Percentiles rank a stretch among this genome's conserved stretches.
These are phyloP conservation scores for Ploettnerulaceae sp. DNA, from an alignment of 2,329 filamentous ascomycete genomes.

Conservation along the genomic window DNA sequence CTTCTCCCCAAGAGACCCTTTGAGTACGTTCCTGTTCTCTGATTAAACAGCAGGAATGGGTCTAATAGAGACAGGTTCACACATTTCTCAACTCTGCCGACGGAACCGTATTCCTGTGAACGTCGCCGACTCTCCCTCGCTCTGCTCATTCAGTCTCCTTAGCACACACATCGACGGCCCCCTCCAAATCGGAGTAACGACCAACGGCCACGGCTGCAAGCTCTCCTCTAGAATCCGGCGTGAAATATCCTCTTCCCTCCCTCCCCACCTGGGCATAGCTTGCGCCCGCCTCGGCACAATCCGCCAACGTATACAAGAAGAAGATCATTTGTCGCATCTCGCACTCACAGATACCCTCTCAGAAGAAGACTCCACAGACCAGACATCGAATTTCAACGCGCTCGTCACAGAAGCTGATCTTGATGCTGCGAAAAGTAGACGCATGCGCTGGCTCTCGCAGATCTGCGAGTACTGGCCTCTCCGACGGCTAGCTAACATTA, in stretches of 20 bases:
- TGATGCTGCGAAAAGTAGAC: constrained; percentile 68
- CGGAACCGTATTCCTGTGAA: constrained; percentile 86
- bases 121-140: constrained; percentile 77
- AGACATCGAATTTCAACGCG: constrained; percentile 78
- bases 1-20: constrained; percentile 43
- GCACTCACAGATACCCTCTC: constrained; percentile 33
- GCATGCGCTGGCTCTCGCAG: constrained; percentile 90
- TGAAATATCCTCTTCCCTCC: constrained; percentile 79
- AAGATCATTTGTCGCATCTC: constrained; percentile 50
- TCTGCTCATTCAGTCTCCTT: constrained; percentile 86
- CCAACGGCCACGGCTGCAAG: constrained; percentile 91
- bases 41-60: not conserved
- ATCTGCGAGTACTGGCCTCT: constrained; percentile 99
- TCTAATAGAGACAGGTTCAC: constrained; percentile 43
- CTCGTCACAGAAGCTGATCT: constrained; percentile 70
- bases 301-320: constrained; percentile 65
- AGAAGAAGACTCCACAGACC: constrained; percentile 61
- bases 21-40: constrained; percentile 33
- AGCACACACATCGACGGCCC: constrained; percentile 88
- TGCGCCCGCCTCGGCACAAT: constrained; percentile 73
- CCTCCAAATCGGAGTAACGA: constrained; percentile 91
- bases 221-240: constrained; percentile 82
- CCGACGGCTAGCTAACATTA: constrained; percentile 71
- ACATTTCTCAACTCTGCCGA: constrained; percentile 70
- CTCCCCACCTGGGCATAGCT: constrained; percentile 67